Evolutionary conservation across 2,329 filamentous ascomycete genomes (phyloP), one percentile per base, ranked within the genome.

Genomic region (Magnaporthiopsis incrustans): DNA sequence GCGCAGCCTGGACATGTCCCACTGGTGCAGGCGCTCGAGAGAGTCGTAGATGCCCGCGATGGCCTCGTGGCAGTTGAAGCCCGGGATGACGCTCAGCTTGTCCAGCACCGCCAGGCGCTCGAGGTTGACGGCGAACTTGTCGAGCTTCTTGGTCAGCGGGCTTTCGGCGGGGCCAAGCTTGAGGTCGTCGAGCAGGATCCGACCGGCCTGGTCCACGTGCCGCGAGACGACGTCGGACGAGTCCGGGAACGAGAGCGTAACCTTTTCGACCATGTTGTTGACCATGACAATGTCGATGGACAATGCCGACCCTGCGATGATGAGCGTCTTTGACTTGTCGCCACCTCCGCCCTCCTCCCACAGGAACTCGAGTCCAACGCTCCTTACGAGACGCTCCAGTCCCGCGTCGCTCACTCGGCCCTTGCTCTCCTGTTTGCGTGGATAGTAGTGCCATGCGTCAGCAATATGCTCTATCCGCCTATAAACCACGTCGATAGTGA

Each of bases 11-110:
- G 83, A 79, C 66, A 88, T 77, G 71, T 95, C 90, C 79, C 90
- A 89, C 59, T 85, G 79, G 70, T 90, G 86, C n/a, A 96, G 77
- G 68, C 81, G 86, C 65, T 82, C 79, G 66, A 95, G 77, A 70
- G 89, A 90, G 64, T 83, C 83, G 73, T 89, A 91, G 7, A 96
- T 79, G 3, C 90, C 90, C 4, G 85, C 86, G 59, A 94, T 79
- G 0, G 91, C 91, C 72, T 92, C 89, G 72, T 91, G 89, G 73
- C 90, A 90, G 69, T 91, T 91, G 10, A 94, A 80, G 6, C 84
- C 83, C 1, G 86, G 86, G 35, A 83, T 79, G 27, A 85, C 81
- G 73, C 90, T 92, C 63, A 94, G 80, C 69, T 86, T 88, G 72
- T 95, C 91, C 64, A 92, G 76, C 6, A 76, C 81, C 4, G 89